A percentile compares a stretch with the other conserved stretches of the same genome.
These are phyloP conservation scores for Crepidotus variabilis DNA, from an alignment of 768 basidiomycete genomes.

Conservation along the genomic window DNA sequence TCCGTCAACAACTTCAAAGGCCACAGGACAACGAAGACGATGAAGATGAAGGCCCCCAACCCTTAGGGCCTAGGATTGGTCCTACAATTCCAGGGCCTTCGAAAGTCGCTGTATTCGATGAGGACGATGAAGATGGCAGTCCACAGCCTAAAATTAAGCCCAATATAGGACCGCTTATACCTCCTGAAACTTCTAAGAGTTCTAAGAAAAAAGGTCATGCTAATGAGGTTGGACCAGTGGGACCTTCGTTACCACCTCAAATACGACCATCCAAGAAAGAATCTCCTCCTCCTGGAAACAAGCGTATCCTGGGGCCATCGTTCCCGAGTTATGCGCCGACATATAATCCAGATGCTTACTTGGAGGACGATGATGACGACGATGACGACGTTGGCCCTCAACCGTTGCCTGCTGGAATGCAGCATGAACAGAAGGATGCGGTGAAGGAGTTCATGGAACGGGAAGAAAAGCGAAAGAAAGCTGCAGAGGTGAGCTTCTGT, in stretches of 20 bases:
- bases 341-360: slow-evolving; percentile 22
- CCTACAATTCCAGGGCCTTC: slow-evolving; percentile 19
- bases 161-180: slow-evolving; percentile 3
- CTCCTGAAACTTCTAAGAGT: not conserved
- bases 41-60: slow-evolving; percentile 20
- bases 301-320: slow-evolving; percentile 47
- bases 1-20: slow-evolving; percentile 22
- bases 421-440: slow-evolving; percentile 49
- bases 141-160: slow-evolving; percentile 41
- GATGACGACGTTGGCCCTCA: slow-evolving; percentile 85
- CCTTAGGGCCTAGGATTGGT: slow-evolving; percentile 11
- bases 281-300: slow-evolving; percentile 17
- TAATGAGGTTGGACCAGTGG: slow-evolving; percentile 6
- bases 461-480: slow-evolving; percentile 73
- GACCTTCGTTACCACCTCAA: slow-evolving; percentile 10
- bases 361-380: slow-evolving; percentile 40
- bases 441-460: slow-evolving; percentile 81
- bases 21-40: slow-evolving; percentile 19
- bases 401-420: slow-evolving; percentile 55
- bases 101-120: slow-evolving; percentile 17
- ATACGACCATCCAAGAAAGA: slow-evolving; percentile 3
- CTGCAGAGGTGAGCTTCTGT: slow-evolving; percentile 47
- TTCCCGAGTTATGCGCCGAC: slow-evolving; percentile 38
- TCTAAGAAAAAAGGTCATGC: not conserved
- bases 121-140: slow-evolving; percentile 58